Percentiles rank a stretch among this genome's conserved stretches.
Evolutionary conservation across 768 basidiomycete genomes (phyloP).

Genomic region (Auricularia heimuer): DNA sequence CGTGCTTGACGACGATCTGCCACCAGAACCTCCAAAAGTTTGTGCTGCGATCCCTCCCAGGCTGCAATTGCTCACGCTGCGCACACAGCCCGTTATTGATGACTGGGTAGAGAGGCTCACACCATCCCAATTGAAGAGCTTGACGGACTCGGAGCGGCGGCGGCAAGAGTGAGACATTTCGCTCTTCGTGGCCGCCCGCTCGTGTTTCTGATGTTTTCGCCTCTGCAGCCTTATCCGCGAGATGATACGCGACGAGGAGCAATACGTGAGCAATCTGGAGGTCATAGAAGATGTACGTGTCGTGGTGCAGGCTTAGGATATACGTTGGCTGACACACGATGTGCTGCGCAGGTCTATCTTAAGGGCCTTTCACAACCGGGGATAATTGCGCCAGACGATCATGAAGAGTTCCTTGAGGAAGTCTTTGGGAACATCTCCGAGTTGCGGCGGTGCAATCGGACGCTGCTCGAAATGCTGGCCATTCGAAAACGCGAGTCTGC

Average conservation of each 20-base stretch:
- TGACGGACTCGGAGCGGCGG: background rate
- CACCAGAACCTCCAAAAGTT: background rate
- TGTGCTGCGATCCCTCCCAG: background rate
- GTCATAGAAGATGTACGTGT: conserved; percentile 57
- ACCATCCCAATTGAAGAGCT: background rate
- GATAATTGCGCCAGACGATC: conserved; percentile 41
- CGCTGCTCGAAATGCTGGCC: conserved; percentile 76
- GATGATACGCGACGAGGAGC: conserved; percentile 79
- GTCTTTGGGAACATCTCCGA: conserved; percentile 86
- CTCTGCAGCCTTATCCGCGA: conserved; percentile 61
- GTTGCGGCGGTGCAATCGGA: conserved; percentile 72
- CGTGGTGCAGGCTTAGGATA: conserved; percentile 16
- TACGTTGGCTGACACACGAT: background rate
- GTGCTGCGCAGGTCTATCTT: conserved; percentile 22
- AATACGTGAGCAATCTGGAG: conserved; percentile 82
- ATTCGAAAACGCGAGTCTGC: conserved; percentile 78
- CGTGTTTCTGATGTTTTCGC: background rate
- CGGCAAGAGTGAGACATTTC: background rate
- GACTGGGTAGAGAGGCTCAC: background rate
- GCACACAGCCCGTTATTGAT: background rate
- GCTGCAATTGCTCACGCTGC: background rate
- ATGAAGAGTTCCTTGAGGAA: conserved; percentile 81
- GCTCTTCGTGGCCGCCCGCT: background rate
- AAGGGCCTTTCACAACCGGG: conserved; percentile 36
- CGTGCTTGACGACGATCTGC: background rate